Evolutionary conservation across 2,329 filamentous ascomycete species (phyloP), one percentile per base, ranked within the genome.

Genomic region (Sordariomycetes sp.): DNA sequence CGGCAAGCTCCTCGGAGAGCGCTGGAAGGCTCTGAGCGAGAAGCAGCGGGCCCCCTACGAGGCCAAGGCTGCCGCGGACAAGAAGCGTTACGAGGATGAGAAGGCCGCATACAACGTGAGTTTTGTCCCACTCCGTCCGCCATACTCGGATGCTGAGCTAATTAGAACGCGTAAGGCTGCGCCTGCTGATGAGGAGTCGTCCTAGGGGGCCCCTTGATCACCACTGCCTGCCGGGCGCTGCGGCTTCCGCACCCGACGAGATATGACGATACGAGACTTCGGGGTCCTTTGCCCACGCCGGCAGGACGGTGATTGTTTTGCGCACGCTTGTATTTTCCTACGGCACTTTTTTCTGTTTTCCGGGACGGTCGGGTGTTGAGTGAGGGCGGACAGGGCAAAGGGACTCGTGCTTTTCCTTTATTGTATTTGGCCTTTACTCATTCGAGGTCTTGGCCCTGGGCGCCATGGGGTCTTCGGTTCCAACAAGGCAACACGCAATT

Each of bases 11-110:
- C 90, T 99, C 61, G 94, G 94, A 76, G 92, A 97, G 84, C 88
- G 89, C 79, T 99, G 94, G 94, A 99, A 99, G 90, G 89, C 87
- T 61, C 82, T 99, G 64, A 89, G 83, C 75, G 90, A 96, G 66
- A 90, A 94, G 82, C 90, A 97, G 76, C 91, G 93, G 68, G 78
- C 81, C 63, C 94, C 94, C 12, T 99, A 97, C 70, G 93, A 97
- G 78, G 89, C 90, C 72, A 97, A 97, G 87, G 94, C 94, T 71
- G 90, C 89, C 57, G 81, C 87, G 64, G 94, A 99, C 79, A 99
- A 97, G 90, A 96, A 97, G 87, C 88, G 94, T 62, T 99, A 97
- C 73, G 93, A 97, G 75, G 90, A 96, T 66, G 91, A 97, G 84
- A 99, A 99, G 84, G 87, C 88, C 65, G 89, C 84, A 64, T 99